phyloP scores from a whole-genome alignment of 495 filamentous ascomycete genomes.

The Barbatosphaeria neglecta region DNA sequence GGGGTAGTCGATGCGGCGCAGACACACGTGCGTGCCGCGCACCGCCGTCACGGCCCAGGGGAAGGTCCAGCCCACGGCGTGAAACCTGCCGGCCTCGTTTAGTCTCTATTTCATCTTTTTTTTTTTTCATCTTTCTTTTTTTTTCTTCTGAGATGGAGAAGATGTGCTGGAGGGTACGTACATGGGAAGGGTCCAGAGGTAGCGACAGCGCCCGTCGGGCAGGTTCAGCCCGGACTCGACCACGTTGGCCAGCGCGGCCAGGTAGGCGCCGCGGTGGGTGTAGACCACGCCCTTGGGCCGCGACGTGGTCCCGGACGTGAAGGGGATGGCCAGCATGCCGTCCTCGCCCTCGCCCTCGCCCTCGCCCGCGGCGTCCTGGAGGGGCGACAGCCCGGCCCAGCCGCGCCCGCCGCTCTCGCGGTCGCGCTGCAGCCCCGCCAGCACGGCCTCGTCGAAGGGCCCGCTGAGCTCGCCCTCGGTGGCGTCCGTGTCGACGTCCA shows the following conservation, averaged over 20 bases:
- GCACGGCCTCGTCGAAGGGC: constrained; percentile 72
- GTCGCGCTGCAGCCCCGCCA: constrained; percentile 70
- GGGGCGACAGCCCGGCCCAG: constrained; percentile 64
- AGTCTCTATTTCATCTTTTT: too few species aligned
- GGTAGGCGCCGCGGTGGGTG: constrained; percentile 77
- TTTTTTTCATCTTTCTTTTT: background rate
- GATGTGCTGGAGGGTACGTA: constrained; percentile 5
- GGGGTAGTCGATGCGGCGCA: constrained; percentile 89
- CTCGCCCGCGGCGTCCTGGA: too few species aligned
- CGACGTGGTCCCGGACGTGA: constrained; percentile 90
- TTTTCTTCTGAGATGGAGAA: background rate
- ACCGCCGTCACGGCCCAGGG: constrained; percentile 86
- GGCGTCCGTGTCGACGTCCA: constrained; percentile 74
- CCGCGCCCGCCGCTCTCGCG: constrained; percentile 46
- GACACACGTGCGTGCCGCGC: constrained; percentile 85
- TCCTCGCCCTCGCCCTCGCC: constrained; percentile 77
- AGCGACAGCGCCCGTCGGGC: constrained; percentile 54
- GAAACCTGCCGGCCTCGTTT: constrained; percentile 49
- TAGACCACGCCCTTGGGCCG: constrained; percentile 88
- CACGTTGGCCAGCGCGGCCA: constrained; percentile 74
- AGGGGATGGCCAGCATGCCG: constrained; percentile 61
- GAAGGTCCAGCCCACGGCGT: constrained; percentile 84
- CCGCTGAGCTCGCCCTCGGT: constrained; percentile 62
- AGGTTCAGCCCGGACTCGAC: constrained; percentile 79
- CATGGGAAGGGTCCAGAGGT: constrained; percentile 91